Evolutionary conservation across 2,329 filamentous ascomycete genomes (phyloP), one percentile per base, ranked within the genome.

Genomic region (Amesomyces nigricolor): DNA sequence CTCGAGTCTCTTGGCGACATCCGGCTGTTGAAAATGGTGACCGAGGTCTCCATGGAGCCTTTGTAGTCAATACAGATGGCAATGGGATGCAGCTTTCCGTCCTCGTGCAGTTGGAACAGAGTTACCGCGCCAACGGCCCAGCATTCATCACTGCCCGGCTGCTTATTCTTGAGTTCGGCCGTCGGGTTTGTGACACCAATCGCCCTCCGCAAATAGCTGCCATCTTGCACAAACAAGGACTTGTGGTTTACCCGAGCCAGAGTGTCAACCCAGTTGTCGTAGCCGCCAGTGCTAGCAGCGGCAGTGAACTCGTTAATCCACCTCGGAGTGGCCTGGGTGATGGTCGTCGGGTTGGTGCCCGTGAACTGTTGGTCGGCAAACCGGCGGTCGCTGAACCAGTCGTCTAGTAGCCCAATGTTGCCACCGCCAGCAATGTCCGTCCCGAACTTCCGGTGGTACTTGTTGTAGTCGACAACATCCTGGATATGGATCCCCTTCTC

Each of bases 21-120:
- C 3, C 74, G 67, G 52, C 70, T 68, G 67, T 80, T 80, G 71
- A 77, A 79, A 54, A 79, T 72, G 42, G 71, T 73, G 45, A 79
- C 71, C 0, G 76, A 79, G 19, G 72, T 67, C 2, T 69, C 66
- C 63, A 75, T 69, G 46, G 61, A 71, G 2, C 66, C 68, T 56
- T 71, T 73, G 66, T 74, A 77, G 62, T 79, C 76, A 49, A 75
- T 66, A 4, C 73, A 71, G 57, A 79, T 78, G 17, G 75, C 75
- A 3, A 79, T 61, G 0, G 77, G 77, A 58, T 78, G 75, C 5
- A 79, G 67, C 54, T 70, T 70, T 4, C 77, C 77, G 38, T 75
- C 68, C 1, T 66, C 60, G 52, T 71, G 66, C 3, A 79, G 68
- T 43, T 75, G 67, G 57, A 75, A 77, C 8, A 78, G 65, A 1